Base-by-base conservation (phyloP, 805 yeast genomes). In the Saccharomycopsis vini region DNA sequence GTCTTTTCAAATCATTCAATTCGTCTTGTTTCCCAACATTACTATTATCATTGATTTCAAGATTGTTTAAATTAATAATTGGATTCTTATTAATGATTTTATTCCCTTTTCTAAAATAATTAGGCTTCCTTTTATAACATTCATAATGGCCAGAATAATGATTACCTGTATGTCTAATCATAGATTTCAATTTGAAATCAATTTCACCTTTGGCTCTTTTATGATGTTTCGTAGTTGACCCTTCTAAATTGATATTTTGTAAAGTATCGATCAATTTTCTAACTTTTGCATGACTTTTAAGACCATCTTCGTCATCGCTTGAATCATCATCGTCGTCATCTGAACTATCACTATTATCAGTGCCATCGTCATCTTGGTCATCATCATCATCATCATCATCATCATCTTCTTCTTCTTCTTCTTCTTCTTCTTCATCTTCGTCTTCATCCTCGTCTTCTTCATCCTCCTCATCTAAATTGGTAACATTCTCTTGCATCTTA, bases 61-160 rank as follows among this genome's bases (percentile, higher is more conserved):
- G 42, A 45, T 36, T 39, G 44, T 21, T 26, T 12, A 50, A 38
- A 39, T 54, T 54, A 15, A 63, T 58, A 2, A 44, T 35, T 19
- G 69, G 65, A 2, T 62, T 54, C 10, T 60, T 44, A 40, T 58
- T 56, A 9, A 63, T 53, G 22, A 63, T 55, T 3, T 43, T 55
- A 20, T 22, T 31, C 7, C 16, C 10, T 13, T 7, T 13, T 21
- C 36, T 40, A 30, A 23, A 45, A 26, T 41, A 45, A 20, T 71
- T 58, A 2, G 92, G 90, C 57, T 88, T 89, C 39, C 77, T 77
- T 50, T 83, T 79, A 58, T 77, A 86, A 54, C 95, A 85, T 55
- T 89, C 95, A 58, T 88, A 89, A 57, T 89, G 97, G 1, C 97
- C 97, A 36, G 77, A 74, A 18, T 79, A 72, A 60, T 89, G 97